Conservation (phyloP, 345 rosid species). For the Anastatica hierochuntica region DNA sequence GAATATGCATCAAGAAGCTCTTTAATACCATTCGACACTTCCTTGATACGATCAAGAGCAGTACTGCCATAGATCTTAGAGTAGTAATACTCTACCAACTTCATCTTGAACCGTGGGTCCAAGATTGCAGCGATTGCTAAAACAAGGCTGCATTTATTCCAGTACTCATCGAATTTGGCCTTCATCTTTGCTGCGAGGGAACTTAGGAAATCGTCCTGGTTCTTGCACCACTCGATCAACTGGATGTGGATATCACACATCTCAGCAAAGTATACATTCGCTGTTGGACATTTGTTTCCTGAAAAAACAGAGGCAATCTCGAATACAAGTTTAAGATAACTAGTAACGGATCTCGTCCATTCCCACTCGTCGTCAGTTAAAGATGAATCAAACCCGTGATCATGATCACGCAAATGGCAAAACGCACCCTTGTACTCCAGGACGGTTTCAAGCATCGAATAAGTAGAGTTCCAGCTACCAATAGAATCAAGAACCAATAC, state of each 20-base stretch:
- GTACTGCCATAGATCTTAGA: conserved; percentile 91
- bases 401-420: conserved; percentile 55
- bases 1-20: conserved; percentile 80
- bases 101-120: conserved; percentile 94
- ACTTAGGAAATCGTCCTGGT: conserved; percentile 51
- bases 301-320: conserved; percentile 54
- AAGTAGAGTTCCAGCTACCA: conserved; percentile 63
- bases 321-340: conserved; percentile 50
- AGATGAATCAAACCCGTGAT: conserved; percentile 38
- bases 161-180: conserved; percentile 65
- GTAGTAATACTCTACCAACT: conserved; percentile 87
- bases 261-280: conserved; percentile 79
- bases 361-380: conserved; percentile 78
- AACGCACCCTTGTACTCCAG: conserved; percentile 57
- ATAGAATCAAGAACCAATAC: conserved; percentile 54
- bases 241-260: conserved; percentile 78
- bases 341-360: conserved; percentile 45
- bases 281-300: conserved; percentile 56
- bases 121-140: conserved; percentile 81
- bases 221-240: conserved; percentile 87
- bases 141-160: conserved; percentile 86
- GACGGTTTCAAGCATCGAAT: conserved; percentile 65
- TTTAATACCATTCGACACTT: conserved; percentile 65
- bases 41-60: conserved; percentile 73
- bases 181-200: conserved; percentile 69